Conservation (phyloP, 2,329 filamentous ascomycete genomes). For the Pestalotiopsis sp. region DNA sequence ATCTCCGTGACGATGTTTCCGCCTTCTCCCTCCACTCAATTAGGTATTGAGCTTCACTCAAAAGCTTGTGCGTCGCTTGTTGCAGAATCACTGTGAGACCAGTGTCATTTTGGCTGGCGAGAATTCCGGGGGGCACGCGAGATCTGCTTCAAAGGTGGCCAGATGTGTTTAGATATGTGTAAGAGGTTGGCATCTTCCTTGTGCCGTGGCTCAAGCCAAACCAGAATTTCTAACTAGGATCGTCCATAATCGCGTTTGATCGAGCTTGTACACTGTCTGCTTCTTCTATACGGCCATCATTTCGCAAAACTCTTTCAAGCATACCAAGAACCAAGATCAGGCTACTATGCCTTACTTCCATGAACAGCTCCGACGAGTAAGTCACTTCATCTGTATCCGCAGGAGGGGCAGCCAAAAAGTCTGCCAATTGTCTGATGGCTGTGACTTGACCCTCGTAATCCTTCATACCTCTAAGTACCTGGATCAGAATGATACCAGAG, state of each 20-base stretch:
- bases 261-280: neutral
- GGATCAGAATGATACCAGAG: constrained; percentile 9
- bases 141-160: no score
- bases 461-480: constrained; percentile 1
- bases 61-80: no score
- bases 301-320: neutral
- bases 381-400: neutral
- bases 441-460: constrained; percentile 4
- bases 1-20: no score
- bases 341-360: neutral
- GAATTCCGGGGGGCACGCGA: no score
- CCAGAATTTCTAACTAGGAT: neutral
- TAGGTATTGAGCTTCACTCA: no score
- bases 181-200: no score
- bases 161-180: no score
- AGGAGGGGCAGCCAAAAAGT: neutral
- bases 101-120: no score
- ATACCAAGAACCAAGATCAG: neutral
- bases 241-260: neutral
- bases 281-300: constrained; percentile 2
- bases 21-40: no score
- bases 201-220: no score
- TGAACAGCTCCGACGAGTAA: neutral
- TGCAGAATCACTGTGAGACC: no score
- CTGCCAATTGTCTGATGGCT: constrained; percentile 7